Percentiles rank a stretch among this genome's conserved stretches.
Evolutionary conservation across 2,329 filamentous ascomycete species (phyloP).

Genomic region (Bipolaris oryzae): DNA sequence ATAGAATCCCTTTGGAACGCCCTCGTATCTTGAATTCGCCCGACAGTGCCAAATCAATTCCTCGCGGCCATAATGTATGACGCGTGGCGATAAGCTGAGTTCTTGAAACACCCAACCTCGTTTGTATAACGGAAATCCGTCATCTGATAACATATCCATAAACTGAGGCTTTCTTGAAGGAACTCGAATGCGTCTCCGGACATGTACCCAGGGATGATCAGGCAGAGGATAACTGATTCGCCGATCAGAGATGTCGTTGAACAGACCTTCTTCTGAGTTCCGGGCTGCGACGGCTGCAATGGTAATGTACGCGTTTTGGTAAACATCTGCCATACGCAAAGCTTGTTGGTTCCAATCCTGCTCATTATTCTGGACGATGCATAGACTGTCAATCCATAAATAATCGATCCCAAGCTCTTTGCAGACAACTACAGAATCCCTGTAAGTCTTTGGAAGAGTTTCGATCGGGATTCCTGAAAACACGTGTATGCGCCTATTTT

Average conservation of each 20-base stretch:
- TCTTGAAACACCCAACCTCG: conserved; percentile 4
- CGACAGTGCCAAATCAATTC: conserved; percentile 18
- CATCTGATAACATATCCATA: background rate
- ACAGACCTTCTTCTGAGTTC: background rate
- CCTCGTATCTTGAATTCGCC: background rate
- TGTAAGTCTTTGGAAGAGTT: background rate
- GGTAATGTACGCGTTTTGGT: background rate
- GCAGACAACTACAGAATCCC: background rate
- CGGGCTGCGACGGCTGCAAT: background rate
- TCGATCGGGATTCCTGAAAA: background rate
- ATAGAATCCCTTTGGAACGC: background rate
- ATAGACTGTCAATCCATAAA: conserved; percentile 9
- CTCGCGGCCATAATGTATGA: conserved; percentile 6
- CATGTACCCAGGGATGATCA: background rate
- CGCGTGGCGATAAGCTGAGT: conserved; percentile 1
- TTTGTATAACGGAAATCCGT: background rate
- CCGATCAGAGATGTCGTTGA: background rate
- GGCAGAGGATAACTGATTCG: background rate
- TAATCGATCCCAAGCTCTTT: background rate
- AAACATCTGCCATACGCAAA: conserved; percentile 1
- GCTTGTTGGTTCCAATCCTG: conserved; percentile 5
- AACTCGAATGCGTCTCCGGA: background rate
- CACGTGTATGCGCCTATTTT: background rate
- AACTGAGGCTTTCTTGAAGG: no score
- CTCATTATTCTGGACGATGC: conserved; percentile 5